Conservation (phyloP, 441 rosid genomes). For the Arabidopsis hybrid region DNA sequence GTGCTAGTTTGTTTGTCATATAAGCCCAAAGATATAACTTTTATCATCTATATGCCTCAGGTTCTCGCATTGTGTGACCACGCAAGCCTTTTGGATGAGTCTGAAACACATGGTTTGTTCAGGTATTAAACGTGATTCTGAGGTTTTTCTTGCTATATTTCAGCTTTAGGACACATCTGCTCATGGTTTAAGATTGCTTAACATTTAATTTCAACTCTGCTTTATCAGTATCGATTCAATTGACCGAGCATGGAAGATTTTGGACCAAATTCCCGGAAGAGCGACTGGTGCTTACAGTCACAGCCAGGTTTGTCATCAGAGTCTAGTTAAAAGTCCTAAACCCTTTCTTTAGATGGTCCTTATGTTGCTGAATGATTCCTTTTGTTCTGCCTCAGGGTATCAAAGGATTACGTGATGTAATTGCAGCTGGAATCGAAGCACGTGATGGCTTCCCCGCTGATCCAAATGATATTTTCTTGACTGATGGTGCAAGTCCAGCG, state of each 20-base stretch:
- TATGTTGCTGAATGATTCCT: slow-evolving; percentile 15
- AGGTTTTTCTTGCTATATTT: neutral
- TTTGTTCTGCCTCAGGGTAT: slow-evolving; percentile 58
- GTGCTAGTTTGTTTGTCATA: neutral
- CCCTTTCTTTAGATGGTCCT: neutral
- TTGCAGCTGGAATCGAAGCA: slow-evolving; percentile 85
- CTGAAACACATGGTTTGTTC: slow-evolving; percentile 87
- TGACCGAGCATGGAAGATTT: slow-evolving; percentile 82
- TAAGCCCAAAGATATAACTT: slow-evolving; percentile 22
- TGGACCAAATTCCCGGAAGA: slow-evolving; percentile 90
- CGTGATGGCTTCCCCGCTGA: slow-evolving; percentile 90
- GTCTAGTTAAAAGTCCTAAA: slow-evolving; percentile 1
- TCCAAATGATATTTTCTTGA: slow-evolving; percentile 88
- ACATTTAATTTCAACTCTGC: neutral
- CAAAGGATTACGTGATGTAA: slow-evolving; percentile 84
- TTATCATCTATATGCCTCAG: slow-evolving; percentile 45
- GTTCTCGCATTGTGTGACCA: slow-evolving; percentile 93
- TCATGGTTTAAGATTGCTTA: slow-evolving; percentile 10
- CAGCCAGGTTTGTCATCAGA: slow-evolving; percentile 70
- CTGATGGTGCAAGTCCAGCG: slow-evolving; percentile 95
- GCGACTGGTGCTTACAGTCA: slow-evolving; percentile 98
- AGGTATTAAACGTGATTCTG: slow-evolving; percentile 54
- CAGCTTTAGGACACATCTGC: neutral
- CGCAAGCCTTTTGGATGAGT: slow-evolving; percentile 76
- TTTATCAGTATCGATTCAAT: slow-evolving; percentile 75